Conservation (phyloP, 345 rosid species). For the Salix koriyanagi region DNA sequence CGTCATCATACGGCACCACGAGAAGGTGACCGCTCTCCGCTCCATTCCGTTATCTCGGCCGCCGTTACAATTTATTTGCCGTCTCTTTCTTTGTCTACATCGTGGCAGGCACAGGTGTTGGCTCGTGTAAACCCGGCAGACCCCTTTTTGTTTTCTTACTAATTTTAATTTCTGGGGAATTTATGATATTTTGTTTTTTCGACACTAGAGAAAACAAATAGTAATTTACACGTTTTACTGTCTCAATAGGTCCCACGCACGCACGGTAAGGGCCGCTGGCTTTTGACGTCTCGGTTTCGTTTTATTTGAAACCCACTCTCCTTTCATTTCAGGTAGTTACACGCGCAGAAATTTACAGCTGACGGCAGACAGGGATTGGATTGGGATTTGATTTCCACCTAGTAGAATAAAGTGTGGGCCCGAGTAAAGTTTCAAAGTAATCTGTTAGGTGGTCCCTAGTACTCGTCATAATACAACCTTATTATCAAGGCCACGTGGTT, state of each 20-base stretch:
- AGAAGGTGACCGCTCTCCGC: background rate
- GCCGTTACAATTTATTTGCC: conserved; percentile 11
- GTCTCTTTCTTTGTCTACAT: conserved; percentile 32
- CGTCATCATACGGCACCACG: conserved; percentile 6
- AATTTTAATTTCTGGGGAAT: background rate
- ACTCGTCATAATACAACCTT: conserved; percentile 25
- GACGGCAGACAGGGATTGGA: background rate
- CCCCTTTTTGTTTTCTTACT: background rate
- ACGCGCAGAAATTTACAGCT: background rate
- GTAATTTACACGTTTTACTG: conserved; percentile 15
- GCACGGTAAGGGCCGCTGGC: conserved; percentile 4
- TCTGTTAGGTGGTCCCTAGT: conserved; percentile 21
- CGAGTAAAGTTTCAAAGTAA: background rate
- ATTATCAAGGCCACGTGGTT: conserved; percentile 32
- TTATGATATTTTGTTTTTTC: conserved; percentile 1
- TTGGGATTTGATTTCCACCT: background rate
- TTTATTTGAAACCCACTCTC: too few species aligned
- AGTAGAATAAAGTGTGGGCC: background rate
- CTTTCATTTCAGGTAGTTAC: background rate
- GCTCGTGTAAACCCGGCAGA: conserved; percentile 34
- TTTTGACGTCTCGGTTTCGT: background rate
- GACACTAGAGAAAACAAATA: background rate
- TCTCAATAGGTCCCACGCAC: conserved; percentile 22
- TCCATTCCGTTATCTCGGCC: conserved; percentile 5
- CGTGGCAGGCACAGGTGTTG: conserved; percentile 40